Evolutionary conservation across 257 asterid genomes (phyloP).

Genomic region (Schizonepeta tenuifolia): DNA sequence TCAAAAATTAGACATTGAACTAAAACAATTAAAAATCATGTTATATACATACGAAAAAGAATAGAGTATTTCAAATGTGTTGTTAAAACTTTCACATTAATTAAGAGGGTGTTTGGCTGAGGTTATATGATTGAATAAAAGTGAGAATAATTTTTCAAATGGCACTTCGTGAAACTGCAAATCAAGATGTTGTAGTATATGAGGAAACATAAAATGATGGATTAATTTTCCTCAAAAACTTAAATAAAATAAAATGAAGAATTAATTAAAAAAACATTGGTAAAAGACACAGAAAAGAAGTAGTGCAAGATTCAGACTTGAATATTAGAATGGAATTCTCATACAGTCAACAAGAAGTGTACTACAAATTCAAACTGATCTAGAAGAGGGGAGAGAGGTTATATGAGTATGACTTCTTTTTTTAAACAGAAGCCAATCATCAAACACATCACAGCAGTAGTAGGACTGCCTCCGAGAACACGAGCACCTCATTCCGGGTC

Average conservation of each 20-base stretch:
- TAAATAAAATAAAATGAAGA: neutral
- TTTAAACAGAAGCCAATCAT: constrained; percentile 5
- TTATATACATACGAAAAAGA: too few species aligned
- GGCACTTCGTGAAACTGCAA: neutral
- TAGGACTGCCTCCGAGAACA: neutral
- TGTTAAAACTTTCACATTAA: too few species aligned
- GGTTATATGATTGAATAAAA: too few species aligned
- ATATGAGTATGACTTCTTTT: neutral
- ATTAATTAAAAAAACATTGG: neutral
- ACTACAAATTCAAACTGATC: constrained; percentile 18
- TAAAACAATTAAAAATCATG: too few species aligned
- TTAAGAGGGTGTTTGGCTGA: too few species aligned
- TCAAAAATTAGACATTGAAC: too few species aligned
- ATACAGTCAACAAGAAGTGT: neutral
- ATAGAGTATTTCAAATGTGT: too few species aligned
- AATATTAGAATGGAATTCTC: neutral
- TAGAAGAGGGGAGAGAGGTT: neutral
- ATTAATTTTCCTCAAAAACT: too few species aligned
- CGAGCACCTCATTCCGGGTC: constrained; percentile 37
- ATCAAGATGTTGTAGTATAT: neutral
- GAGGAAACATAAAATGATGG: constrained; percentile 3
- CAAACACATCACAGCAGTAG: neutral
- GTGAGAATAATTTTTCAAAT: neutral
- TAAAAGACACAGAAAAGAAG: neutral
- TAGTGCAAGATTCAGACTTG: neutral